phyloP scores from a whole-genome alignment of 2,329 filamentous ascomycete species.

The Paraconiothyrium sp. region DNA sequence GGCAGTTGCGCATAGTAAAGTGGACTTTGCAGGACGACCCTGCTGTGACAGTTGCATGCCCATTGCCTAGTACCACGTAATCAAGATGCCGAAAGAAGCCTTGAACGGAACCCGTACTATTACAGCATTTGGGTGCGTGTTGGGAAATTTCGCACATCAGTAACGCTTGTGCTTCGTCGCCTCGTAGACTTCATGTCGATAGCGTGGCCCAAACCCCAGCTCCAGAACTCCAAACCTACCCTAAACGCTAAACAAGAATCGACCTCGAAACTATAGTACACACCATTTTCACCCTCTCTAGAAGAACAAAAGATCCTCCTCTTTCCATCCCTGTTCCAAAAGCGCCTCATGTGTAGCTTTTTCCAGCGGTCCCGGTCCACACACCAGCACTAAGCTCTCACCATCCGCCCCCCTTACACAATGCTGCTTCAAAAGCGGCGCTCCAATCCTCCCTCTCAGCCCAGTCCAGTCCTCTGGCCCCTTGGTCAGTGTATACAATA shows the following conservation, averaged over 20 bases:
- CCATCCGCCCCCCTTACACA: constrained; percentile 59
- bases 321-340: constrained; percentile 72
- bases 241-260: not conserved
- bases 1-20: not conserved
- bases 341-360: constrained; percentile 68
- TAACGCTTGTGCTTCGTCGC: too few relatives aligned
- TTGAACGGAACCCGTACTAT: too few relatives aligned
- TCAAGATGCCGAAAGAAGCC: too few relatives aligned
- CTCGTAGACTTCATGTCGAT: not conserved
- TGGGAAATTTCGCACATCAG: too few relatives aligned
- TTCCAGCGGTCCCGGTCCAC: constrained; percentile 81
- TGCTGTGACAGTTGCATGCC: too few relatives aligned
- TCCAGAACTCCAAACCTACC: not conserved
- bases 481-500: constrained; percentile 76
- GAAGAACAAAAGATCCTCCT: constrained; percentile 80
- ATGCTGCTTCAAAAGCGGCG: constrained; percentile 69
- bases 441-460: constrained; percentile 71
- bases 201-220: not conserved
- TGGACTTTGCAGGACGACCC: not conserved
- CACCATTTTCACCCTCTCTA: constrained; percentile 46
- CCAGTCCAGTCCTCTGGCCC: constrained; percentile 74
- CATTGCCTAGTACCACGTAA: too few relatives aligned
- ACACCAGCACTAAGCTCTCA: constrained; percentile 73
- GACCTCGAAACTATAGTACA: not conserved
- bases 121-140: too few relatives aligned